Evolutionary conservation across 116 monocot genomes (phyloP).

Genomic region (Dioscorea cayenensis): DNA sequence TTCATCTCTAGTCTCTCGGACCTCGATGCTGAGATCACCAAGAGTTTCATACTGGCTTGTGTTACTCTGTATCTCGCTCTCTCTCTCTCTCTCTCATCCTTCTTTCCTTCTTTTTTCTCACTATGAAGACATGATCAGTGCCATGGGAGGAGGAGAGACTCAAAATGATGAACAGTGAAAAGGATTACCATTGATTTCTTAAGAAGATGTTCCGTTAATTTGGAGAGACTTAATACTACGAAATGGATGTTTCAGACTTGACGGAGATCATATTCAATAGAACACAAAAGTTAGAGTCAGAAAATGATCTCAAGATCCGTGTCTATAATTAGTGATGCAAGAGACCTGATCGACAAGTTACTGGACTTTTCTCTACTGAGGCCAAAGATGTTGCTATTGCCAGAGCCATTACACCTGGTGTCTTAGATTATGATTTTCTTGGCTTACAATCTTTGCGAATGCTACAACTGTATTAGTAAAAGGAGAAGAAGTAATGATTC

Average conservation of each 20-base stretch:
- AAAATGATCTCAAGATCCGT: constrained; percentile 43
- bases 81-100: too few species aligned
- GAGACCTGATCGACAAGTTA: too few species aligned
- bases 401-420: constrained; percentile 92
- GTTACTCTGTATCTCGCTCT: not conserved
- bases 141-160: constrained; percentile 7
- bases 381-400: too few species aligned
- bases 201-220: not conserved
- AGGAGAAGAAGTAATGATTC: constrained; percentile 56
- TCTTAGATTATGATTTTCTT: constrained; percentile 79
- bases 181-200: not conserved
- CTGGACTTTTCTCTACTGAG: constrained; percentile 95
- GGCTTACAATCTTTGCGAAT: constrained; percentile 84
- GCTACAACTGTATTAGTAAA: constrained; percentile 45
- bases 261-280: constrained; percentile 26
- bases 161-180: too few species aligned
- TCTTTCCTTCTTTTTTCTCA: not conserved
- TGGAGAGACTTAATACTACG: constrained; percentile 1
- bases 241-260: constrained; percentile 23
- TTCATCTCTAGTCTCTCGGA: too few species aligned
- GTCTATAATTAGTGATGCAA: too few species aligned
- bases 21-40: too few species aligned
- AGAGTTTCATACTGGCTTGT: too few species aligned
- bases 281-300: constrained; percentile 38
- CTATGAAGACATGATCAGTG: constrained; percentile 1